Conservation (phyloP, 176 grass and related monocot species). For the Chloris gayana region DNA sequence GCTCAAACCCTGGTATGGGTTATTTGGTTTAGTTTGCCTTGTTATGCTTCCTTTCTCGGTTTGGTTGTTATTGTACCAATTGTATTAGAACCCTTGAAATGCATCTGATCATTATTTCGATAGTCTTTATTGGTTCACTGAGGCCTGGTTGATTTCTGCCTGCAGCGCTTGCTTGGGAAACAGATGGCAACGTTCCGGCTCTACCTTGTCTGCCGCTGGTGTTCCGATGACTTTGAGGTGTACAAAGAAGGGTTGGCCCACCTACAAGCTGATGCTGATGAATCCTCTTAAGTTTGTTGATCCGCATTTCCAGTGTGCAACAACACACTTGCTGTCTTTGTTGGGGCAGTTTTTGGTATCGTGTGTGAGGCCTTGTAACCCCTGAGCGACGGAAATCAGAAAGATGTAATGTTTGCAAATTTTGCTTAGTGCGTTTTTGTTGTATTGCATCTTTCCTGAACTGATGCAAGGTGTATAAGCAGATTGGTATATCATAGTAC, state of each 20-base stretch:
- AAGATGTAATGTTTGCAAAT: slow-evolving; percentile 1
- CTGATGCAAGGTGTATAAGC: background rate
- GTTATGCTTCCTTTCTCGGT: background rate
- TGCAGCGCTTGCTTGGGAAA: slow-evolving; percentile 64
- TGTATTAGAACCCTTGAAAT: background rate
- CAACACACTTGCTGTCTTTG: slow-evolving; percentile 23
- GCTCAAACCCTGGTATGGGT: slow-evolving; percentile 65
- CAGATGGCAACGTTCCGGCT: slow-evolving; percentile 90
- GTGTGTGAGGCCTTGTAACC: background rate
- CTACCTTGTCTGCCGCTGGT: slow-evolving; percentile 79
- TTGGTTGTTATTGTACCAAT: background rate
- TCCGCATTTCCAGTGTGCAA: background rate
- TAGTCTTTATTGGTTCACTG: background rate
- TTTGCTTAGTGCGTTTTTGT: background rate
- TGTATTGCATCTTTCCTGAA: background rate
- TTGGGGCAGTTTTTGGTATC: slow-evolving; percentile 30
- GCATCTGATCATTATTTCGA: background rate
- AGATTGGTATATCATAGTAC: slow-evolving; percentile 7
- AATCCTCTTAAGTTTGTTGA: slow-evolving; percentile 51
- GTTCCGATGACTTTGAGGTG: slow-evolving; percentile 69
- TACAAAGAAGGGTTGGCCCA: slow-evolving; percentile 74
- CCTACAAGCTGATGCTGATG: slow-evolving; percentile 42
- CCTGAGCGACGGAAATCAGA: background rate
- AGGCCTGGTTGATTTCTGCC: slow-evolving; percentile 10
- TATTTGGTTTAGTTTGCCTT: background rate